Percentiles rank a stretch among this genome's conserved stretches.
Conservation (phyloP, 306 rosid species). For the Gillenia trifoliata region DNA sequence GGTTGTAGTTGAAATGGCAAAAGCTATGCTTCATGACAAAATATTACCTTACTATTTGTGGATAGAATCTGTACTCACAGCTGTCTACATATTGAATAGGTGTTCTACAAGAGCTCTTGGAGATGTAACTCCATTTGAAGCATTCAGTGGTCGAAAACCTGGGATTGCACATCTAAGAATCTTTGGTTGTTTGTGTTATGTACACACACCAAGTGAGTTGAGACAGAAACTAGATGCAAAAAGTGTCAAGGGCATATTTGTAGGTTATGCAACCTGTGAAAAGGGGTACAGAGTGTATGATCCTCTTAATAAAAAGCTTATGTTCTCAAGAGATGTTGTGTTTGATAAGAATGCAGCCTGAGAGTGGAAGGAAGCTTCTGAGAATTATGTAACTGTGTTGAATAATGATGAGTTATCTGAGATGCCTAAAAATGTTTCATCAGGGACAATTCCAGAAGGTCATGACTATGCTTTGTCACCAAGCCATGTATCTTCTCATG, state of each 20-base stretch:
- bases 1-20: not conserved
- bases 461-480: not conserved
- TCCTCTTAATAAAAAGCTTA: not conserved
- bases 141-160: not conserved
- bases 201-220: too few relatives aligned
- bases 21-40: not conserved
- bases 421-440: not conserved
- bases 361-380: not conserved
- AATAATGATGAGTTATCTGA: not conserved
- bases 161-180: not conserved
- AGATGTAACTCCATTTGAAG: not conserved
- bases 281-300: not conserved
- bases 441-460: not conserved
- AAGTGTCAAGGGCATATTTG: not conserved
- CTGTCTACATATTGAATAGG: not conserved
- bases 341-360: not conserved
- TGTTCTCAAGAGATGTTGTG: not conserved
- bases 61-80: not conserved
- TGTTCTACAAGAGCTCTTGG: not conserved
- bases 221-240: not conserved
- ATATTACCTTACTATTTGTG: not conserved
- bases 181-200: not conserved
- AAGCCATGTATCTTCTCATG: not conserved
- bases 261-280: not conserved
- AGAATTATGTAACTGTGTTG: not conserved